Evolutionary conservation across 1,139 yeast species (phyloP).

Genomic region (Nakaseomyces bracarensis): DNA sequence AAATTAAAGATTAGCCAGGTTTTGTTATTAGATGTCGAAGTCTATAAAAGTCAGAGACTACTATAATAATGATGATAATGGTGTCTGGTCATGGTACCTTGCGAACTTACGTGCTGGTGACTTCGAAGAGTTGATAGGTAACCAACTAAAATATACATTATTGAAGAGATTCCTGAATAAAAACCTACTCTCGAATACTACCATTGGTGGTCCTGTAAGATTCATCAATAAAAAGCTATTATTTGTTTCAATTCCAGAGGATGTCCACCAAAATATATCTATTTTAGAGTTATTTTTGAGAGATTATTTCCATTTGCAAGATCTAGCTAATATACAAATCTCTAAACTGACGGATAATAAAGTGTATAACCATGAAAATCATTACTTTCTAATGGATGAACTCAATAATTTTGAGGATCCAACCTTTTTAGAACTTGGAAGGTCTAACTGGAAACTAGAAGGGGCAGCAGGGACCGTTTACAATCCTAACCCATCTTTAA

Average conservation of each 20-base stretch:
- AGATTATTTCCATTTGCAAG: conserved; percentile 28
- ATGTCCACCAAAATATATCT: conserved; percentile 25
- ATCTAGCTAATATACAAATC: conserved; percentile 25
- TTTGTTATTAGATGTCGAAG: conserved; percentile 17
- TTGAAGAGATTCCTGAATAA: conserved; percentile 25
- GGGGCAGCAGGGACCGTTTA: conserved; percentile 5
- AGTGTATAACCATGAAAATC: conserved; percentile 29
- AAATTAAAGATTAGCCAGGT: too few relatives aligned
- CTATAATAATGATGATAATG: conserved; percentile 30
- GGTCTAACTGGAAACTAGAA: conserved; percentile 7
- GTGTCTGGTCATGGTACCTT: conserved; percentile 32
- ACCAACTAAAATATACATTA: conserved; percentile 23
- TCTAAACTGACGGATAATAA: conserved; percentile 22
- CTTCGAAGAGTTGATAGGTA: conserved; percentile 29
- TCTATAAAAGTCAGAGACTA: conserved; percentile 28
- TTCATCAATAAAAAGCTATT: conserved; percentile 20
- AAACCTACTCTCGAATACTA: conserved; percentile 7
- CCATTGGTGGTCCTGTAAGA: background rate
- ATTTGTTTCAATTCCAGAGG: conserved; percentile 30
- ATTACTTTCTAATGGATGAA: conserved; percentile 28
- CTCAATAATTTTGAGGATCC: conserved; percentile 27
- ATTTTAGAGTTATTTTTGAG: conserved; percentile 27
- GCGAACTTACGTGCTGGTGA: conserved; percentile 28
- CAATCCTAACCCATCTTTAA: background rate
- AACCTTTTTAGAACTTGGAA: conserved; percentile 19